A percentile compares a stretch with the other conserved stretches of the same genome.
Conservation (phyloP, 352 stramenopile species). For the Globisporangium echinulatum region DNA sequence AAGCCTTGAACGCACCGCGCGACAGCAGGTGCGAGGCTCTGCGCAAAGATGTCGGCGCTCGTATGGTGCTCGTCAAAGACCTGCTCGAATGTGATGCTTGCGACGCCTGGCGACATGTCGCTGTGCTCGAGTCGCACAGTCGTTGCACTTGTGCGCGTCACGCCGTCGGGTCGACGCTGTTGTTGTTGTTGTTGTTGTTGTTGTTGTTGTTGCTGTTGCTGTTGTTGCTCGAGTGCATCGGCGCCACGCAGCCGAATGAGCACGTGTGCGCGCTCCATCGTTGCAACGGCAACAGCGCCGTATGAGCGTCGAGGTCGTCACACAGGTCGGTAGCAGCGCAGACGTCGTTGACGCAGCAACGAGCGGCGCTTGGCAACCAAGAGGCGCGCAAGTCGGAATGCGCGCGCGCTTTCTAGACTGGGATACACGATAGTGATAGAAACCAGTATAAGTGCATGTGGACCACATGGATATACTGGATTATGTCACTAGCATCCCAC, state of each 20-base stretch:
- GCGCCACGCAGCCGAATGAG: slow-evolving; percentile 33
- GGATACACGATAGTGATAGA: too few relatives aligned
- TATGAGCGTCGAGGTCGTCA: too few relatives aligned
- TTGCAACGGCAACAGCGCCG: background rate
- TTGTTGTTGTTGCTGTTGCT: background rate
- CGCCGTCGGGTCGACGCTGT: slow-evolving; percentile 15
- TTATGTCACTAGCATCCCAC: too few relatives aligned
- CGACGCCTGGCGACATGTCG: slow-evolving; percentile 64
- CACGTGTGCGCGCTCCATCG: slow-evolving; percentile 52
- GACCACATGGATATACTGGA: too few relatives aligned
- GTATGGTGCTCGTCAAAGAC: slow-evolving; percentile 46
- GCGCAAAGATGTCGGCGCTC: slow-evolving; percentile 36
- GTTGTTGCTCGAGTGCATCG: background rate
- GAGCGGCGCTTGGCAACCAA: too few relatives aligned
- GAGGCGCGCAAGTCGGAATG: too few relatives aligned
- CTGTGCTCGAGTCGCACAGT: slow-evolving; percentile 70
- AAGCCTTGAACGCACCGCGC: slow-evolving; percentile 22
- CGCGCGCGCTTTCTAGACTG: too few relatives aligned
- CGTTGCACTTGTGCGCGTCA: slow-evolving; percentile 50
- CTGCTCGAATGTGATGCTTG: slow-evolving; percentile 71
- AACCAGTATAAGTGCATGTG: too few relatives aligned
- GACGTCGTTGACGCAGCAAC: too few relatives aligned
- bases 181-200: background rate
- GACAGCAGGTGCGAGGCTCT: slow-evolving; percentile 27
- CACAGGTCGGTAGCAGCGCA: too few relatives aligned